phyloP scores from a whole-genome alignment of 2,329 filamentous ascomycete genomes.

The Alternaria dauci region DNA sequence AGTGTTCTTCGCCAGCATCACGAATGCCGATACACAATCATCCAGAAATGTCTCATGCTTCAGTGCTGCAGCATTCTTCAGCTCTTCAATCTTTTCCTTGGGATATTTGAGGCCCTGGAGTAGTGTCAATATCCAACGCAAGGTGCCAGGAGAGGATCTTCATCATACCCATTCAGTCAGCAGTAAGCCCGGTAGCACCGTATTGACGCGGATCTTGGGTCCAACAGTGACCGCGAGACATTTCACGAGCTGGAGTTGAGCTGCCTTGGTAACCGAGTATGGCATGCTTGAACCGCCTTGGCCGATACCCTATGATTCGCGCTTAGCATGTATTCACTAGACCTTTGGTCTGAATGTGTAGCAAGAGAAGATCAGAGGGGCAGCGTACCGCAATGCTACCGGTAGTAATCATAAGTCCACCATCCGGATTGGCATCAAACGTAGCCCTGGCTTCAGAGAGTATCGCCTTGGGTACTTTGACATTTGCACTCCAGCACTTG shows the following conservation, averaged over 20 bases:
- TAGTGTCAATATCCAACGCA: neutral
- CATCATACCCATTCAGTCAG: constrained; percentile 61
- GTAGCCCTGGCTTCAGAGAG: constrained; percentile 66
- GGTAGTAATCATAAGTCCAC: constrained; percentile 70
- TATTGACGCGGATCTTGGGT: constrained; percentile 70
- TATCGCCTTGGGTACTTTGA: constrained; percentile 59
- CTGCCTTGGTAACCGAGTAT: constrained; percentile 81
- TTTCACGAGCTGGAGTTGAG: constrained; percentile 72
- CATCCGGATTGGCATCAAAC: constrained; percentile 69
- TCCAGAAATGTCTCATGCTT: constrained; percentile 64
- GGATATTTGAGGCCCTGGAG: constrained; percentile 64
- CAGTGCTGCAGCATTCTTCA: constrained; percentile 66
- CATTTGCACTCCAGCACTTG: constrained; percentile 71
- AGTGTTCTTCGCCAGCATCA: constrained; percentile 64
- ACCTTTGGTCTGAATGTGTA: neutral
- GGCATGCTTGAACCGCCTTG: constrained; percentile 68
- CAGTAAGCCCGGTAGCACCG: constrained; percentile 70
- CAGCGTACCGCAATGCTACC: constrained; percentile 65
- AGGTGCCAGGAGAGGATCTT: neutral
- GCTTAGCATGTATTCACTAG: neutral
- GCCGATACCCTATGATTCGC: constrained; percentile 53
- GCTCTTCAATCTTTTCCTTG: constrained; percentile 63
- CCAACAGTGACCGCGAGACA: constrained; percentile 70
- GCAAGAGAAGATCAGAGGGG: neutral
- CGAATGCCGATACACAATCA: constrained; percentile 64